Percentiles rank a stretch among this genome's conserved stretches.
Evolutionary conservation across 805 yeast genomes (phyloP).

Genomic region (Candida insectorum): DNA sequence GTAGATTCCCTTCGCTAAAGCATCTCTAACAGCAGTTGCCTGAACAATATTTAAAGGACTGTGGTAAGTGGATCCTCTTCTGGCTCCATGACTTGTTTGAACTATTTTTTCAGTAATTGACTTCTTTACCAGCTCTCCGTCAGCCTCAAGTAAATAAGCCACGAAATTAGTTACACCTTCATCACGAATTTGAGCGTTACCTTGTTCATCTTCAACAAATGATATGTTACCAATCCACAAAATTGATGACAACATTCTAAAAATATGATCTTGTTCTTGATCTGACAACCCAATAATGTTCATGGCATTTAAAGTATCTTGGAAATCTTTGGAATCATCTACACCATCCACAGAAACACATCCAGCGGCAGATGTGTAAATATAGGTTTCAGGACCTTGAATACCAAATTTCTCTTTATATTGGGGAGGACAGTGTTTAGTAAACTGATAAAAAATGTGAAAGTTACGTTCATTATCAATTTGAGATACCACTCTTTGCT

Average conservation of each 20-base stretch:
- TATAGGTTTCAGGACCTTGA: conserved; percentile 89
- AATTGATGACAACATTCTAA: conserved; percentile 77
- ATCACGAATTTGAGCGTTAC: conserved; percentile 80
- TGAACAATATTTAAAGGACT: conserved; percentile 89
- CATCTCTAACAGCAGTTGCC: conserved; percentile 93
- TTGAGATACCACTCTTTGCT: conserved; percentile 96
- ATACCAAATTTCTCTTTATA: conserved; percentile 85
- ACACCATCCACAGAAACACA: conserved; percentile 85
- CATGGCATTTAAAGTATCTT: conserved; percentile 86
- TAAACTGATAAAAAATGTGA: conserved; percentile 94
- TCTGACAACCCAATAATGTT: conserved; percentile 76
- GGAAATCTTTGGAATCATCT: conserved; percentile 76
- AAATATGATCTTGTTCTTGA: conserved; percentile 85
- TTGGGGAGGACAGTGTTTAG: conserved; percentile 82
- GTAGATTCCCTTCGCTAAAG: conserved; percentile 91
- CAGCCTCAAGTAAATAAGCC: conserved; percentile 85
- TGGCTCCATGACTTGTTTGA: conserved; percentile 87
- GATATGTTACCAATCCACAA: conserved; percentile 94
- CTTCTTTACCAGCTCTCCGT: conserved; percentile 59
- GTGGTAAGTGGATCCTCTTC: conserved; percentile 90
- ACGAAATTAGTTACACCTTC: conserved; percentile 90
- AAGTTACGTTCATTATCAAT: conserved; percentile 90
- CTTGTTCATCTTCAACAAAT: conserved; percentile 81
- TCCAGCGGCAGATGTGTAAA: conserved; percentile 82
- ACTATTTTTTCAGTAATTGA: conserved; percentile 77